Evolutionary conservation across 345 rosid genomes (phyloP), one percentile per base, ranked within the genome.

Genomic region (Eutrema japonicum): DNA sequence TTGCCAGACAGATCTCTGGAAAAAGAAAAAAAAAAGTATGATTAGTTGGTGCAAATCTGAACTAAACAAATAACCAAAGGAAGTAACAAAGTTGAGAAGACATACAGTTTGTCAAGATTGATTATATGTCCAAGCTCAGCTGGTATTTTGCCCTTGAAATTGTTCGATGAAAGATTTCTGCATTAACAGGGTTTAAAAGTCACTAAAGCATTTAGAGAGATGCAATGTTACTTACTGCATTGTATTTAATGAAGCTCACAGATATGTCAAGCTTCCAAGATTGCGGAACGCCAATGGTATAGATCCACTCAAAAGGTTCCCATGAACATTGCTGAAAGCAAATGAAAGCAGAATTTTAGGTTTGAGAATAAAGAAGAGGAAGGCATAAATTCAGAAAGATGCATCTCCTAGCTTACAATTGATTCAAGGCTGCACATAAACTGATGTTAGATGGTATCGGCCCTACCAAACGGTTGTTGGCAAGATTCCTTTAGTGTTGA

Each of bases 81-180:
- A 51, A 5, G 29, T 57, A 36, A 63, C 6, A 36, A 55, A 30
- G 16, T 29, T 50, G 18, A 64, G 12, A 33, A 64, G 56, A 79
- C 87, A 70, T 82, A 92, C 99, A 96, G 58, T 11, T 89, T 96
- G 59, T 96, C 99, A 14, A 96, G 91, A 76, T 96, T 96, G 74
- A 89, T 78, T 29, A 90, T 87, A 62, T 76, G 93, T 5, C 99
- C 99, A 42, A 92, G 87, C 66, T 90, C 94, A 8, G 62, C 33
- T 1, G 99, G 98, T 67, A 92, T 82, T 71, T 54, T 73, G 4
- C 98, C 99, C 72, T 82, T 83, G 76, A 96, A 96, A 48, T 83
- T 63, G 79, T 96, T 96, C 14, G 68, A 76, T 0, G 99, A 96
- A 26, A 92, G 87, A 69, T 96, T 96, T 50, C 99, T 96, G 74